phyloP scores from a whole-genome alignment of 2,329 filamentous ascomycete species.

The Paecilomyces variotii region DNA sequence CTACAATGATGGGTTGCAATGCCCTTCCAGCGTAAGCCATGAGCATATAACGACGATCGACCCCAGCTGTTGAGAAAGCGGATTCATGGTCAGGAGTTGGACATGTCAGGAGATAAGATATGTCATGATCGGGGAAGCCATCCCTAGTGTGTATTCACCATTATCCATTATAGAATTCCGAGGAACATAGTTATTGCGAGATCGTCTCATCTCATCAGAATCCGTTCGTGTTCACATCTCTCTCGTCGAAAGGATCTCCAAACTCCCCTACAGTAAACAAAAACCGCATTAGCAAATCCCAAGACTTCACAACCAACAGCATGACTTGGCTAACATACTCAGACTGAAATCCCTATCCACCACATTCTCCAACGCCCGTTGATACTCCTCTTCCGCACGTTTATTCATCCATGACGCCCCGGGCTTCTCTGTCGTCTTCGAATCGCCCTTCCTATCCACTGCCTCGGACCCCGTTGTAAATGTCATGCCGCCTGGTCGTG shows the following conservation, averaged over 20 bases:
- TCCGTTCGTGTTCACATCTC: slow-evolving; percentile 25
- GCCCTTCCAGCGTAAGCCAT: too few species aligned
- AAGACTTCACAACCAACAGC: not conserved
- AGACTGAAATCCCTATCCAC: slow-evolving; percentile 46
- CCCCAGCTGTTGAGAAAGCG: too few species aligned
- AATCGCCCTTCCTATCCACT: not conserved
- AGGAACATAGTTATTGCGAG: slow-evolving; percentile 4
- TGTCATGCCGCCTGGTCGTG: not conserved
- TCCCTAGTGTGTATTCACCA: not conserved
- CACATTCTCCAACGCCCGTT: slow-evolving; percentile 42
- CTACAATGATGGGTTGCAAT: too few species aligned
- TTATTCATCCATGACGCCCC: slow-evolving; percentile 49
- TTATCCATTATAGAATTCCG: not conserved
- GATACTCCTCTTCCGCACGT: slow-evolving; percentile 50
- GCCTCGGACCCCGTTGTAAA: not conserved
- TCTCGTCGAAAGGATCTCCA: slow-evolving; percentile 39
- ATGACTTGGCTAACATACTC: slow-evolving; percentile 23
- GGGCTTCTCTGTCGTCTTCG: slow-evolving; percentile 25
- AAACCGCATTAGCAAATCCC: not conserved
- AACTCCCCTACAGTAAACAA: slow-evolving; percentile 29
- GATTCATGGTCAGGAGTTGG: too few species aligned
- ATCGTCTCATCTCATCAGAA: slow-evolving; percentile 4
- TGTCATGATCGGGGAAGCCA: not conserved
- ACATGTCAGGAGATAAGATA: not conserved
- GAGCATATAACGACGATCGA: too few species aligned